A percentile compares a stretch with the other conserved stretches of the same genome.
Evolutionary conservation across 129 eudicot genomes (phyloP).

Genomic region (Centrapalus pauciflorus): DNA sequence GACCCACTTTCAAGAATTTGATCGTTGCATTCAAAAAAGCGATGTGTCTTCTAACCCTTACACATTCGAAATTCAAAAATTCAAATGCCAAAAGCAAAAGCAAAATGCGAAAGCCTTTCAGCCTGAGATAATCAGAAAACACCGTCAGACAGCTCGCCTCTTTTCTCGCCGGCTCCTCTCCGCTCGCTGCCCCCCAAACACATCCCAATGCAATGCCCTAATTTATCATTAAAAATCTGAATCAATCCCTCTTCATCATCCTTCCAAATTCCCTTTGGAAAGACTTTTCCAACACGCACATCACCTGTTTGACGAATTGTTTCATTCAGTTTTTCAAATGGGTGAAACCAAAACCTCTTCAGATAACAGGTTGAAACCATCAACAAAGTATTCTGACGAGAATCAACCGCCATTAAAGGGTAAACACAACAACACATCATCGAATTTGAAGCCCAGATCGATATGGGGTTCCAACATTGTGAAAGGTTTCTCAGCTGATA

Average conservation of each 20-base stretch:
- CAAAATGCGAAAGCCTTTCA: neutral
- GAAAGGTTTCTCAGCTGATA: slow-evolving; percentile 77
- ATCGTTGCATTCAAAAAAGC: slow-evolving; percentile 35
- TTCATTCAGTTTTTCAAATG: slow-evolving; percentile 26
- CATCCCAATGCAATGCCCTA: slow-evolving; percentile 18
- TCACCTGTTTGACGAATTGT: neutral
- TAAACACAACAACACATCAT: slow-evolving; percentile 30
- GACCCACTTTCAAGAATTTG: slow-evolving; percentile 24
- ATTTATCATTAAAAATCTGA: slow-evolving; percentile 2
- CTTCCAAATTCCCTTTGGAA: neutral
- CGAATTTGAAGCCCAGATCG: slow-evolving; percentile 51
- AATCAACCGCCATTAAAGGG: slow-evolving; percentile 52
- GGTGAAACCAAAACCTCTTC: slow-evolving; percentile 47
- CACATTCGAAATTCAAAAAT: slow-evolving; percentile 48
- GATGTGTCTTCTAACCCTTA: neutral
- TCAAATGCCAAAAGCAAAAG: slow-evolving; percentile 23
- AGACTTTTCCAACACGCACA: neutral
- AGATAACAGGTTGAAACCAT: slow-evolving; percentile 42
- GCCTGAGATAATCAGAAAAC: too few relatives aligned
- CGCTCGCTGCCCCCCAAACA: slow-evolving; percentile 8
- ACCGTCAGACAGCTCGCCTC: slow-evolving; percentile 26
- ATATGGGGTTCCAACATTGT: slow-evolving; percentile 82
- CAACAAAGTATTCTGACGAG: slow-evolving; percentile 54
- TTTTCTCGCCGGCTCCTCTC: slow-evolving; percentile 28
- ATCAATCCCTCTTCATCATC: neutral